Conservation (phyloP, 2,329 filamentous ascomycete genomes). For the Diaporthe humulicola region DNA sequence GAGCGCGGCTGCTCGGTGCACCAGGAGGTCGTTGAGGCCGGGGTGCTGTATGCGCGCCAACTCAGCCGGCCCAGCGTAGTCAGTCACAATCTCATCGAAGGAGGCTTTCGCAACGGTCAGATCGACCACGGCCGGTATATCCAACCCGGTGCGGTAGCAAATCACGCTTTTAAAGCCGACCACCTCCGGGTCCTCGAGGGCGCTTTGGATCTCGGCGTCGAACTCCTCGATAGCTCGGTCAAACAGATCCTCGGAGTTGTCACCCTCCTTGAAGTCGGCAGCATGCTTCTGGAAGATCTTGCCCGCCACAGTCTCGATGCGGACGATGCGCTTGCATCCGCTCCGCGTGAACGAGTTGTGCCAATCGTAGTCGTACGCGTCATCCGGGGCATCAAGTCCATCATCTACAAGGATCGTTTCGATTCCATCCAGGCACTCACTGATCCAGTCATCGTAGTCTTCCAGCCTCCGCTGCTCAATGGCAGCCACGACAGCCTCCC, state of each 20-base stretch:
- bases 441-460: conserved; percentile 68
- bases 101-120: conserved; percentile 56
- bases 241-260: conserved; percentile 56
- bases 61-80: conserved; percentile 47
- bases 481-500: conserved; percentile 64
- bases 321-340: conserved; percentile 79
- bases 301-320: conserved; percentile 81
- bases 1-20: conserved; percentile 72
- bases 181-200: conserved; percentile 75
- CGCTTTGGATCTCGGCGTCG: conserved; percentile 63
- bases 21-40: conserved; percentile 77
- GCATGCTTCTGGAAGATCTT: conserved; percentile 66
- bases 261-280: conserved; percentile 51
- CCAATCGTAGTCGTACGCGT: conserved; percentile 72
- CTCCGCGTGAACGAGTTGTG: conserved; percentile 75
- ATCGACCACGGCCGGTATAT: conserved; percentile 63
- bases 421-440: conserved; percentile 77
- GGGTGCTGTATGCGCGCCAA: conserved; percentile 72
- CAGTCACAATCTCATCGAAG: conserved; percentile 52
- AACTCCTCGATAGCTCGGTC: conserved; percentile 64
- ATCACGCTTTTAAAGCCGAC: conserved; percentile 87
- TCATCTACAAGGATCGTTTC: conserved; percentile 85
- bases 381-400: conserved; percentile 69
- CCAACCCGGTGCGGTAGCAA: conserved; percentile 83
- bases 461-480: conserved; percentile 56